Conservation (phyloP, 331 rosid genomes). For the Stylosanthes scabra region DNA sequence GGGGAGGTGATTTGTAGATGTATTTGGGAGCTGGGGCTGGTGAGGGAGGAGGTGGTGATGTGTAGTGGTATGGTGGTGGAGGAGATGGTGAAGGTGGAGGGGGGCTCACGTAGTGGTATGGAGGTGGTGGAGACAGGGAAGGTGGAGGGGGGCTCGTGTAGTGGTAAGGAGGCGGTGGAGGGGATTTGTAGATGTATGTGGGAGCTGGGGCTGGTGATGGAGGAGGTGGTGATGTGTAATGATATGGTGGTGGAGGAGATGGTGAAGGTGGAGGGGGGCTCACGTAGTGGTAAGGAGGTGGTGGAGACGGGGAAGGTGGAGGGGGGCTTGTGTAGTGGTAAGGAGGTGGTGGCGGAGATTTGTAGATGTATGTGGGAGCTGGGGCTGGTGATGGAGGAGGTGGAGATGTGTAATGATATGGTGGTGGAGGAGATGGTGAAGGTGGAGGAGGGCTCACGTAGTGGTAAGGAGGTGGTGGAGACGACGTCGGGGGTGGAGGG, state of each 20-base stretch:
- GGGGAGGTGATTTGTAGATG: slow-evolving; percentile 55
- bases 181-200: slow-evolving; percentile 47
- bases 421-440: slow-evolving; percentile 38
- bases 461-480: slow-evolving; percentile 48
- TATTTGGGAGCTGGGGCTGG: slow-evolving; percentile 61
- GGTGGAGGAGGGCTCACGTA: slow-evolving; percentile 53
- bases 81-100: slow-evolving; percentile 49
- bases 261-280: slow-evolving; percentile 47
- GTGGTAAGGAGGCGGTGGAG: slow-evolving; percentile 43
- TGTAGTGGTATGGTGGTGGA: slow-evolving; percentile 47
- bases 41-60: slow-evolving; percentile 58
- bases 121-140: slow-evolving; percentile 38
- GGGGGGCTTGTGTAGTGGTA: slow-evolving; percentile 61
- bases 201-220: slow-evolving; percentile 61
- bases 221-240: slow-evolving; percentile 58
- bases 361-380: slow-evolving; percentile 56
- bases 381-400: slow-evolving; percentile 61
- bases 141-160: slow-evolving; percentile 69
- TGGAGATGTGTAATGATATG: slow-evolving; percentile 51
- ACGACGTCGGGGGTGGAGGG: slow-evolving; percentile 55
- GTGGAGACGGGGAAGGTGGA: slow-evolving; percentile 48
- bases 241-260: slow-evolving; percentile 45
- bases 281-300: slow-evolving; percentile 48
- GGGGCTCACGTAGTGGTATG: slow-evolving; percentile 45
- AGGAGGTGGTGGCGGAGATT: slow-evolving; percentile 62